Base-by-base conservation (phyloP, 495 filamentous ascomycete genomes). In the Xylaria castorea region DNA sequence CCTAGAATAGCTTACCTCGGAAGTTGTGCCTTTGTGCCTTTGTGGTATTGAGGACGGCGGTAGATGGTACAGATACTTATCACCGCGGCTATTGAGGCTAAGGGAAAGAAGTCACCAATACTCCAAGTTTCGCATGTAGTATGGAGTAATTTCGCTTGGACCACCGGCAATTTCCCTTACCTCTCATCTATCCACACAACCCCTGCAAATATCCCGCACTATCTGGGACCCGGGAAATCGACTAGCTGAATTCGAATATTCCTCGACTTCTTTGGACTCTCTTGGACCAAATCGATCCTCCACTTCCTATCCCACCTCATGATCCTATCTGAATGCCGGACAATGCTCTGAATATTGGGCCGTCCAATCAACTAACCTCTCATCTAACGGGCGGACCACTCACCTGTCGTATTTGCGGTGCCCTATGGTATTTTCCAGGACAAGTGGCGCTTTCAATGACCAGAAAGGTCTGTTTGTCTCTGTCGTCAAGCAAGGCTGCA, bases 131-230 rank as follows among this genome's bases (percentile, higher is more conserved):
- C 73, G 75, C 65, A 73, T 70, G 71, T 71, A 60, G 40, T 71
- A 63, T 70, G 32, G 46, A 53, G 68, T 66, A 76, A 79, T 79
- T 76, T 78, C 77, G 76, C 76, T 78, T 78, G 51, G 44, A 38
- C 50, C 48, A 71, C 72, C 72, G 68, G 73, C 60, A 78, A 79
- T 79, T 77, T 79, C 78, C 78, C 76, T 8, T 25, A 0, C 27
- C 14, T 57, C 3, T 11, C 42, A 8, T 40, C 64, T 34, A 50
- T 67, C 71, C 71, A 72, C 25, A 60, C 42, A 63, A 30, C 16
- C 71, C 71, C 55, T 72, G 70, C 70, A 71, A 8, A 38, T n/a
- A 14, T 3, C 40, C 20, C 48, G 58, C 42, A 18, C 48, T 18
- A 71, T 12, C 36, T 38, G 46, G 69, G 34, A 22, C 32, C n/a